Conservation (phyloP, 768 basidiomycete species). For the Pleurotus tuoliensis region DNA sequence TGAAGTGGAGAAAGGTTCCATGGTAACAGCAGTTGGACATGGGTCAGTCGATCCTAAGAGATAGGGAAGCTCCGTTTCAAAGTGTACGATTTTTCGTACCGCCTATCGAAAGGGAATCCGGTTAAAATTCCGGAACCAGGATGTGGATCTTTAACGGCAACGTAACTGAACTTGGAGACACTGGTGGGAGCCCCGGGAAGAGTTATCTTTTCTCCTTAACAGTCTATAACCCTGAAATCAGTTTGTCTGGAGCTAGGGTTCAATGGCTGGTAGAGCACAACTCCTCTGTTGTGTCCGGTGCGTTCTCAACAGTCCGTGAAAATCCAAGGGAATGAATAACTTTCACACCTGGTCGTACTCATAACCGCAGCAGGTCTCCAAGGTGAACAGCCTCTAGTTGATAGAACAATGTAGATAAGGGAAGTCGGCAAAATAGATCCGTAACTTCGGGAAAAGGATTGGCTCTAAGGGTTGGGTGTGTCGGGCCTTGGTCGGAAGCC, state of each 20-base stretch:
- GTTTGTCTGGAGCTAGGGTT: slow-evolving; percentile 74
- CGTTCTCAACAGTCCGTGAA: slow-evolving; percentile 68
- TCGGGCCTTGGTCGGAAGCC: slow-evolving; percentile 36
- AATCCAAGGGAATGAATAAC: slow-evolving; percentile 71
- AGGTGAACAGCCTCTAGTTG: slow-evolving; percentile 80
- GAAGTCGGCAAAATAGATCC: slow-evolving; percentile 52
- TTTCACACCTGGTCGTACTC: slow-evolving; percentile 72
- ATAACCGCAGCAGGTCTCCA: slow-evolving; percentile 80
- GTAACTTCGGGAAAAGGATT: slow-evolving; percentile 77
- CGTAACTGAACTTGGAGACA: background rate
- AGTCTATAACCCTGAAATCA: slow-evolving; percentile 69
- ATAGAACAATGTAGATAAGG: slow-evolving; percentile 80
- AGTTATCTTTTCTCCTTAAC: slow-evolving; percentile 80
- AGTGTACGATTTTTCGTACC: slow-evolving; percentile 36
- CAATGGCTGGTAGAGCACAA: slow-evolving; percentile 67
- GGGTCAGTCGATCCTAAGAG: slow-evolving; percentile 83
- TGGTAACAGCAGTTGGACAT: slow-evolving; percentile 85
- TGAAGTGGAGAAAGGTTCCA: slow-evolving; percentile 87
- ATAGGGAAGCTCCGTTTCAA: slow-evolving; percentile 39
- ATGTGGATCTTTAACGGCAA: slow-evolving; percentile 26
- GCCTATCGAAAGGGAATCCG: slow-evolving; percentile 53
- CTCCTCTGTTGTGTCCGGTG: slow-evolving; percentile 71
- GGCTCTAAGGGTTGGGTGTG: slow-evolving; percentile 60
- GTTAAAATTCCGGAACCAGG: slow-evolving; percentile 80
- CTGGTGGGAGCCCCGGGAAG: slow-evolving; percentile 54